Evolutionary conservation across 2,329 filamentous ascomycete species (phyloP).

Genomic region (Trichoderma sp.): DNA sequence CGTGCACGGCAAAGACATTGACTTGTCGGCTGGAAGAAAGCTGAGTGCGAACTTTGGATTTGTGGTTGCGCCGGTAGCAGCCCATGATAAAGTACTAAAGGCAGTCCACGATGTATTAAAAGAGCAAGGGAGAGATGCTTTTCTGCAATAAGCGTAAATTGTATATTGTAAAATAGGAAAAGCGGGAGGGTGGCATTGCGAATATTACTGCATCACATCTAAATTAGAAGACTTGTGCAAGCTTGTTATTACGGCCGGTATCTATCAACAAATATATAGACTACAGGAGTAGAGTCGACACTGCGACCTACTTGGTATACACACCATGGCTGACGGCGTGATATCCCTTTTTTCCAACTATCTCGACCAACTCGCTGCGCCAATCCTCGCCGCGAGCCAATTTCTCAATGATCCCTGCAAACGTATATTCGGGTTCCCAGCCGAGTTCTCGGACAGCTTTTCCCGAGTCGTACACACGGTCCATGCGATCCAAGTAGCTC

Average conservation of each 20-base stretch:
- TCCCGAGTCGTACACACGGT: conserved; percentile 46
- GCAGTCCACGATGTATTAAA: conserved; percentile 75
- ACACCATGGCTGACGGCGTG: conserved; percentile 43
- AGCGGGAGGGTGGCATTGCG: neutral
- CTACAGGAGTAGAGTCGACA: neutral
- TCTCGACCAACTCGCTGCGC: conserved; percentile 38
- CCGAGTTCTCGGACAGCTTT: conserved; percentile 41
- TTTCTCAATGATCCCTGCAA: conserved; percentile 35
- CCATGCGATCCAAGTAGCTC: conserved; percentile 38
- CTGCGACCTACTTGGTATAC: conserved; percentile 36
- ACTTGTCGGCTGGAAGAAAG: conserved; percentile 47
- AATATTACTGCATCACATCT: too few species aligned
- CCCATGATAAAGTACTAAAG: conserved; percentile 49
- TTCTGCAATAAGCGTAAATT: conserved; percentile 19
- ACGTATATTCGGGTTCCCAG: conserved; percentile 43
- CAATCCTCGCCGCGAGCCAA: conserved; percentile 36
- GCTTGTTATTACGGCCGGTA: neutral
- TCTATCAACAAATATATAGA: neutral
- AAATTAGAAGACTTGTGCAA: neutral
- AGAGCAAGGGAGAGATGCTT: conserved; percentile 31
- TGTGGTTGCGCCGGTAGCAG: conserved; percentile 47
- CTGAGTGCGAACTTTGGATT: conserved; percentile 54
- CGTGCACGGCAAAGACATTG: conserved; percentile 49
- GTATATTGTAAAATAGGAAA: neutral
- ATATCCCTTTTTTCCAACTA: conserved; percentile 45